Conservation (phyloP, 2,329 filamentous ascomycete genomes). For the Xylariaceae sp. region DNA sequence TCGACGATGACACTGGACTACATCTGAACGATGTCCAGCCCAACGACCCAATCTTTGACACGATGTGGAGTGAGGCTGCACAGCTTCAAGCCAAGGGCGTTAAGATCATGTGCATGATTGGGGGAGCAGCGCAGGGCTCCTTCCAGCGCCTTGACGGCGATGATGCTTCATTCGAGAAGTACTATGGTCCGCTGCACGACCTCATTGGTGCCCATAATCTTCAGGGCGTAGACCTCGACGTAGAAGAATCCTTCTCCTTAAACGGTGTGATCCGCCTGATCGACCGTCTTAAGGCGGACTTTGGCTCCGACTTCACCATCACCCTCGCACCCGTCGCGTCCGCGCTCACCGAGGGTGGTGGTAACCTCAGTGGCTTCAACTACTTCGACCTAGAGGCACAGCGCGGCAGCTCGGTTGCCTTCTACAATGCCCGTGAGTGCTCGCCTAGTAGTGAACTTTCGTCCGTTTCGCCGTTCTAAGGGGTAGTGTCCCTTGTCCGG, state of each 20-base stretch:
- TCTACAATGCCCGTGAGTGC: constrained; percentile 75
- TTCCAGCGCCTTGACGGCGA: constrained; percentile 65
- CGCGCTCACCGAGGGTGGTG: constrained; percentile 61
- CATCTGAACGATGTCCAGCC: constrained; percentile 83
- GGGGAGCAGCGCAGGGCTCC: constrained; percentile 57
- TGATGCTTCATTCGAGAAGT: constrained; percentile 70
- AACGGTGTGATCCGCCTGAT: constrained; percentile 70
- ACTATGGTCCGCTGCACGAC: constrained; percentile 69
- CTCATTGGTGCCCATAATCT: constrained; percentile 67
- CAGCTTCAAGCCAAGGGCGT: constrained; percentile 76
- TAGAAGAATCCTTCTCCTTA: constrained; percentile 79
- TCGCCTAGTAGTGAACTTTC: neutral
- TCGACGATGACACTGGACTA: constrained; percentile 68
- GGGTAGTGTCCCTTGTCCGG: neutral
- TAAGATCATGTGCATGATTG: constrained; percentile 72
- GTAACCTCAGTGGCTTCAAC: constrained; percentile 80
- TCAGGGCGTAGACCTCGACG: constrained; percentile 78
- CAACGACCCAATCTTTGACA: constrained; percentile 68
- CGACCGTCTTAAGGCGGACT: constrained; percentile 71
- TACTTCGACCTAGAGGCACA: constrained; percentile 77
- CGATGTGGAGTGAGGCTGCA: constrained; percentile 80
- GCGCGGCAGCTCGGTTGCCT: constrained; percentile 71
- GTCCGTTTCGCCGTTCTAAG: neutral
- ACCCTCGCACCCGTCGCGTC: constrained; percentile 84
- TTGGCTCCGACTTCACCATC: constrained; percentile 74